These are phyloP conservation scores for Arxiozyma slooffiae DNA, from an alignment of 1,139 yeast genomes.

Conservation along the genomic window DNA sequence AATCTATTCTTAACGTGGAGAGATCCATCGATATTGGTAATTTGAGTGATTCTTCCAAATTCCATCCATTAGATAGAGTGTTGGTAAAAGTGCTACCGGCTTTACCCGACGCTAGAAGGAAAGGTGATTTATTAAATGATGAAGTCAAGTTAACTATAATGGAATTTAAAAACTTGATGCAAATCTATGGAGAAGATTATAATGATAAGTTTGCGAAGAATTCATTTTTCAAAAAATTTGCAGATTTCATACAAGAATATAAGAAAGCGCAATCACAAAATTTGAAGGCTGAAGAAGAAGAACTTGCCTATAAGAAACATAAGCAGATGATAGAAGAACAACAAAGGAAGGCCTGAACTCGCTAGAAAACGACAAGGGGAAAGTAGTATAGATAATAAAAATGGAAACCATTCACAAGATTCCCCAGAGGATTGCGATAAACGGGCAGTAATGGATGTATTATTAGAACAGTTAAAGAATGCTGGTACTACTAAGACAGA, in stretches of 20 bases:
- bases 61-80: slow-evolving; percentile 65
- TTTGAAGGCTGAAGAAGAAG: slow-evolving; percentile 59
- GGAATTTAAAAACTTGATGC: slow-evolving; percentile 63
- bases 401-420: slow-evolving; percentile 22
- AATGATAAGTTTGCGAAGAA: slow-evolving; percentile 57
- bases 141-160: slow-evolving; percentile 54
- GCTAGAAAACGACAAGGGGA: slow-evolving; percentile 5
- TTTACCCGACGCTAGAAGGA: slow-evolving; percentile 59
- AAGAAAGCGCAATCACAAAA: slow-evolving; percentile 58
- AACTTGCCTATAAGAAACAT: slow-evolving; percentile 54
- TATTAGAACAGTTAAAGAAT: slow-evolving; percentile 61
- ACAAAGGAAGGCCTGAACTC: slow-evolving; percentile 25
- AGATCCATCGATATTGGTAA: slow-evolving; percentile 67
- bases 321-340: slow-evolving; percentile 48
- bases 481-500: slow-evolving; percentile 67
- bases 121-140: slow-evolving; percentile 53
- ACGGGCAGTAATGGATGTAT: slow-evolving; percentile 60
- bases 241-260: slow-evolving; percentile 55
- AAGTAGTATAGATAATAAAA: slow-evolving; percentile 8
- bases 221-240: slow-evolving; percentile 57
- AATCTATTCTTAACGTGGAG: slow-evolving; percentile 56
- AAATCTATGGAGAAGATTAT: slow-evolving; percentile 69
- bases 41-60: slow-evolving; percentile 61
- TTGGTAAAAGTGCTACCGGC: slow-evolving; percentile 53
- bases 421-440: slow-evolving; percentile 30